phyloP scores from a whole-genome alignment of 2,329 filamentous ascomycete genomes.

The Colletotrichum tropicale region DNA sequence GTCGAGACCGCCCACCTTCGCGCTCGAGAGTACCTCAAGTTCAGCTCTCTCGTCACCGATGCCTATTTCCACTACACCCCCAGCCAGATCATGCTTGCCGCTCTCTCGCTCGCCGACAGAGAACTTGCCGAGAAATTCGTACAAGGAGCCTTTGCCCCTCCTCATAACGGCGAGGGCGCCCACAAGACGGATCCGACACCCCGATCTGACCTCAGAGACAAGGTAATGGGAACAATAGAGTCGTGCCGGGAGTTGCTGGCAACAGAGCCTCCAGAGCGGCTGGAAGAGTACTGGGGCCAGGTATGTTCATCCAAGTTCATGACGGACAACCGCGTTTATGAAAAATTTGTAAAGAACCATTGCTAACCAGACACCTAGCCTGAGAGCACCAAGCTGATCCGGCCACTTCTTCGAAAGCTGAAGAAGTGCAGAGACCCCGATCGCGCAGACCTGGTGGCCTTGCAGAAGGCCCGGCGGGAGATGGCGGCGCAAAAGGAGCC shows the following conservation, averaged over 20 bases:
- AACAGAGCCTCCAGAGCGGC: conserved; percentile 60
- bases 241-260: conserved; percentile 59
- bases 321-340: neutral
- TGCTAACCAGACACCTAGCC: conserved; percentile 40
- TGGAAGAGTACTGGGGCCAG: conserved; percentile 58
- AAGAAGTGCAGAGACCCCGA: conserved; percentile 76
- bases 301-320: conserved; percentile 32
- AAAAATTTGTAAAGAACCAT: neutral
- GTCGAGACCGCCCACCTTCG: conserved; percentile 70
- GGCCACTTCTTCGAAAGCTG: conserved; percentile 71
- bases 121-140: conserved; percentile 60
- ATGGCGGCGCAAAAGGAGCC: conserved; percentile 46
- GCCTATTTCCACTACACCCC: conserved; percentile 98
- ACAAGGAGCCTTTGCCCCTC: conserved; percentile 34
- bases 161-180: conserved; percentile 10
- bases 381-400: conserved; percentile 54
- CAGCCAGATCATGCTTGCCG: conserved; percentile 89
- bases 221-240: conserved; percentile 53
- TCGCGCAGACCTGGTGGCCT: conserved; percentile 72
- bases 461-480: conserved; percentile 69
- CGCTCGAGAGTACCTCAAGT: conserved; percentile 76
- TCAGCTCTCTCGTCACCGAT: conserved; percentile 84
- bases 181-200: conserved; percentile 28
- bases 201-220: conserved; percentile 40
- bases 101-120: conserved; percentile 76